Percentiles rank a stretch among this genome's conserved stretches.
Conservation (phyloP, 2,329 filamentous ascomycete genomes). For the Neofusicoccum laricinum region DNA sequence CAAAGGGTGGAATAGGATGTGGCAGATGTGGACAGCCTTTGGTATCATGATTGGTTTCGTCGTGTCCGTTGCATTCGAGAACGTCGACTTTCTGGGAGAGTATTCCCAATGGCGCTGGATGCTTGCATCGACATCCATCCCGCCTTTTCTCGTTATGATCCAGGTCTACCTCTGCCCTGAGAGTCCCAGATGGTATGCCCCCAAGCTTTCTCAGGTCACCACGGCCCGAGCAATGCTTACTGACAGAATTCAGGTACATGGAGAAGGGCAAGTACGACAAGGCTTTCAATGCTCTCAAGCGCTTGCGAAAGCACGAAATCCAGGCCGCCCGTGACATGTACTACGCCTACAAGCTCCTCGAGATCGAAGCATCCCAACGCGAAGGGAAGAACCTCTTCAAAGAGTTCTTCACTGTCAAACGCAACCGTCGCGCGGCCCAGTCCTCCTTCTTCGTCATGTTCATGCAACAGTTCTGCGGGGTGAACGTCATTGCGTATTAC, state of each 20-base stretch:
- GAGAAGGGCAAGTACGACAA: constrained; percentile 40
- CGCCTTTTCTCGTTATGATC: constrained; percentile 12
- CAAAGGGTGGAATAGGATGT: constrained; percentile 25
- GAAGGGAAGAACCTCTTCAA: constrained; percentile 30
- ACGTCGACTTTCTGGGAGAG: not conserved
- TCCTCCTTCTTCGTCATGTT: constrained; percentile 30
- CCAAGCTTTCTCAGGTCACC: too few species aligned
- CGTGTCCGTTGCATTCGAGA: constrained; percentile 34
- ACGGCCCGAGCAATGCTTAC: too few species aligned
- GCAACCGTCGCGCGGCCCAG: constrained; percentile 34
- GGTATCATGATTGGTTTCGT: constrained; percentile 46
- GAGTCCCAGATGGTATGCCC: constrained; percentile 39
- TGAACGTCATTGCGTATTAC: constrained; percentile 32
- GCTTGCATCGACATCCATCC: constrained; percentile 11
- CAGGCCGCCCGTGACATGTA: constrained; percentile 55
- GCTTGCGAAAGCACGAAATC: constrained; percentile 43
- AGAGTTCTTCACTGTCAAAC: constrained; percentile 27
- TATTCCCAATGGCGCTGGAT: constrained; percentile 15
- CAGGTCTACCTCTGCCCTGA: constrained; percentile 26
- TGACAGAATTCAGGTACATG: constrained; percentile 28
- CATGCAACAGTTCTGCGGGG: constrained; percentile 31
- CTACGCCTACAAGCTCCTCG: constrained; percentile 47
- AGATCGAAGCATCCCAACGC: constrained; percentile 37
- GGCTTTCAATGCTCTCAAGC: constrained; percentile 41
- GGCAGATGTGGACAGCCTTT: constrained; percentile 44